These are phyloP conservation scores for Ustilago shanxiensis DNA, from an alignment of 1,284 basidiomycete species.

Conservation along the genomic window DNA sequence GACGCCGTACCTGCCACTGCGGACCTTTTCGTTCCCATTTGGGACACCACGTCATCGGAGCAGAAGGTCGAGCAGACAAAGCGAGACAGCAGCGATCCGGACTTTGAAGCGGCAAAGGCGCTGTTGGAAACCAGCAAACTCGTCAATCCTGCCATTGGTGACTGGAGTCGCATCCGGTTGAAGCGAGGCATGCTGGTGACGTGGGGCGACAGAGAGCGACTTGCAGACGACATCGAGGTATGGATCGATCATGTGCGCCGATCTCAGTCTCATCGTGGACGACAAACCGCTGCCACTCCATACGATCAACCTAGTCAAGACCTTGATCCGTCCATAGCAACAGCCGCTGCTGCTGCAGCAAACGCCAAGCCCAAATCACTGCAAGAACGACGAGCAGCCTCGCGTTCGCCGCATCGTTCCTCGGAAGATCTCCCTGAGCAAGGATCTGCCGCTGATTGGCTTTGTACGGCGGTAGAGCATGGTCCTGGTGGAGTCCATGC, in stretches of 20 bases:
- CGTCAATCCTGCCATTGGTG: conserved; percentile 61
- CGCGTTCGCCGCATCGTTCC: conserved; percentile 29
- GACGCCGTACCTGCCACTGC: conserved; percentile 41
- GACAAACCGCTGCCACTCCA: neutral
- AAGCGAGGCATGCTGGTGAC: conserved; percentile 58
- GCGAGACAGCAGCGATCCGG: conserved; percentile 18
- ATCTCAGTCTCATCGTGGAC: conserved; percentile 13
- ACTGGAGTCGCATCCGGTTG: conserved; percentile 60
- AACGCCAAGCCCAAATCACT: conserved; percentile 9
- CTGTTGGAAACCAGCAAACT: conserved; percentile 56
- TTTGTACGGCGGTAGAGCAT: conserved; percentile 61
- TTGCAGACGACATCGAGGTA: conserved; percentile 63
- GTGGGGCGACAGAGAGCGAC: conserved; percentile 65
- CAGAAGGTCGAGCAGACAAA: conserved; percentile 10
- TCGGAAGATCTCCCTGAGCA: conserved; percentile 6
- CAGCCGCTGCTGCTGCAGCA: neutral
- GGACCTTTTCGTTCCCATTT: conserved; percentile 52
- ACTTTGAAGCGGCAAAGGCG: conserved; percentile 32
- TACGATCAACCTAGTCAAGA: conserved; percentile 46
- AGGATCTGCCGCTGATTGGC: conserved; percentile 26
- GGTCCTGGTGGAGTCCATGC: conserved; percentile 67
- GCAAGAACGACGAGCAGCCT: conserved; percentile 43
- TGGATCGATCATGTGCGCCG: conserved; percentile 56
- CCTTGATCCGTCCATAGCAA: conserved; percentile 15
- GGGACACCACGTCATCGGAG: conserved; percentile 10